Evolutionary conservation across 2,329 filamentous ascomycete genomes (phyloP).

Genomic region (Ophiocordyceps camponoti-floridani): DNA sequence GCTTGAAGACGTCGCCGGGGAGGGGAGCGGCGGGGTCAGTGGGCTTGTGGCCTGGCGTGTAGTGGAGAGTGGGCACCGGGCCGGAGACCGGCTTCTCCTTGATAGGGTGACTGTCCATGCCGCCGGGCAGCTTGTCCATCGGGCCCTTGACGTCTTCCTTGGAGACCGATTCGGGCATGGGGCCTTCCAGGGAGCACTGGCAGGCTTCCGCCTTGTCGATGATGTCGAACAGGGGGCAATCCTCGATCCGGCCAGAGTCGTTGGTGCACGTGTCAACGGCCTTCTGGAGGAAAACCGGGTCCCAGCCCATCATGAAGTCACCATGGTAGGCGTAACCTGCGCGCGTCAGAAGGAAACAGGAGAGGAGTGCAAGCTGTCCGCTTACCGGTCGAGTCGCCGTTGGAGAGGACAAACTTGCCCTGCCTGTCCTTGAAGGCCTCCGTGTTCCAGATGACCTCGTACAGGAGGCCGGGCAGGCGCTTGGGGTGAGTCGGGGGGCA

Average conservation of each 20-base stretch:
- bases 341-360: background rate
- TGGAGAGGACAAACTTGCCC: constrained; percentile 59
- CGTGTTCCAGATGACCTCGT: constrained; percentile 72
- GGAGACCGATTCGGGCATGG: constrained; percentile 33
- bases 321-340: constrained; percentile 58
- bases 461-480: constrained; percentile 61
- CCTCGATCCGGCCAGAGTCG: constrained; percentile 45
- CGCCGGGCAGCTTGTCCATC: constrained; percentile 45
- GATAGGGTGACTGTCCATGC: constrained; percentile 5
- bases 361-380: background rate
- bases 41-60: constrained; percentile 17
- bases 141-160: constrained; percentile 42
- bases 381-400: constrained; percentile 58
- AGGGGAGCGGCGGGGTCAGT: constrained; percentile 14
- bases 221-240: constrained; percentile 61
- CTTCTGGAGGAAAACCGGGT: constrained; percentile 45
- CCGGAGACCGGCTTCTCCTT: constrained; percentile 1
- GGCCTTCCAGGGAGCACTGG: constrained; percentile 39
- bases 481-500: constrained; percentile 54
- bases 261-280: constrained; percentile 65
- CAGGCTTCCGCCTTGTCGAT: constrained; percentile 39
- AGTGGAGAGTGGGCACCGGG: constrained; percentile 8
- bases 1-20: constrained; percentile 25
- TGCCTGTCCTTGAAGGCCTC: constrained; percentile 39
- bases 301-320: constrained; percentile 71